Percentiles rank a stretch among this genome's conserved stretches.
phyloP scores from a whole-genome alignment of 305 asterid genomes.

The Fraxinus xanthoxyloides region DNA sequence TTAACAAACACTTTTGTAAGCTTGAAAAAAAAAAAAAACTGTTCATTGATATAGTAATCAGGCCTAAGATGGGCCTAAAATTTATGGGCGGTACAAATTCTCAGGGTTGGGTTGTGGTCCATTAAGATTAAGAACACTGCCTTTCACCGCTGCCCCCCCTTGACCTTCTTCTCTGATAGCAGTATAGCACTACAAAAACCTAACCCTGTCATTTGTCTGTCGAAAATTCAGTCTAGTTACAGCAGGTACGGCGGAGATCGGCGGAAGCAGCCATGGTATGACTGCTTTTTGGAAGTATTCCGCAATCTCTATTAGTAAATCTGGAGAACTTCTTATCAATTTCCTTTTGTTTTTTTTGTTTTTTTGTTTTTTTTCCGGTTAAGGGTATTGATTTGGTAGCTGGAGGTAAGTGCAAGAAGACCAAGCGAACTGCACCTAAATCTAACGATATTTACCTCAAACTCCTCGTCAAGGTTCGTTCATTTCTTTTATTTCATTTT shows the following conservation, averaged over 20 bases:
- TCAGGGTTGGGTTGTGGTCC: not conserved
- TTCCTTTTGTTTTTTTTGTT: not conserved
- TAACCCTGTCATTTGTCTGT: not conserved
- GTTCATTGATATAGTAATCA: not conserved
- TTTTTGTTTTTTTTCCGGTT: not conserved
- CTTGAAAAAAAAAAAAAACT: no score
- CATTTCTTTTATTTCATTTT: not conserved
- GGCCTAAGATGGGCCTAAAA: not conserved
- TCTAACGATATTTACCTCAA: constrained; percentile 65
- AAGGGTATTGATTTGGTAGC: constrained; percentile 42
- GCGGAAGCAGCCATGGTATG: constrained; percentile 28
- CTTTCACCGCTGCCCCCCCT: not conserved
- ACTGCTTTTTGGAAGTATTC: not conserved
- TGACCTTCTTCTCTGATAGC: not conserved
- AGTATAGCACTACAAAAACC: no score
- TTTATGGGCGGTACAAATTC: not conserved
- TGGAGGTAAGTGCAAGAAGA: constrained; percentile 38
- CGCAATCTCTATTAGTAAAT: not conserved
- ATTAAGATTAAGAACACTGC: not conserved
- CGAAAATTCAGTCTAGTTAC: not conserved
- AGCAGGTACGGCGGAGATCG: constrained; percentile 12
- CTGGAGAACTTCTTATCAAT: not conserved
- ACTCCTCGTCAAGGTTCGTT: constrained; percentile 62
- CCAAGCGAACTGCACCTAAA: constrained; percentile 35
- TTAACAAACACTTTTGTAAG: no score